These are phyloP conservation scores for Ophiostoma montium DNA, from an alignment of 2,329 filamentous ascomycete species.

Conservation along the genomic window DNA sequence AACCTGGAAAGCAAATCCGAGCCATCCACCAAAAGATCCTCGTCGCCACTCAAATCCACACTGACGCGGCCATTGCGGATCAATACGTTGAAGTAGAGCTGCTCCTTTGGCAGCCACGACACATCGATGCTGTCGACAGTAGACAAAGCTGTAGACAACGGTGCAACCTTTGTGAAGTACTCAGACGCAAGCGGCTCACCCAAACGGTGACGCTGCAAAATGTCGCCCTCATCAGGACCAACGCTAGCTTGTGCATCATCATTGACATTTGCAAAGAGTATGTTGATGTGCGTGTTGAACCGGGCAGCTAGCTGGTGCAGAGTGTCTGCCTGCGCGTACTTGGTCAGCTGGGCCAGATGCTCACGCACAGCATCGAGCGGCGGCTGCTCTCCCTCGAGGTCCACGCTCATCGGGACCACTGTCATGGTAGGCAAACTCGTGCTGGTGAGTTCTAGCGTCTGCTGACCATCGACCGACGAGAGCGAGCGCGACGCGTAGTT, in stretches of 20 bases:
- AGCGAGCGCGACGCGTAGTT: slow-evolving; percentile 11
- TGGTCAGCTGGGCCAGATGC: slow-evolving; percentile 11
- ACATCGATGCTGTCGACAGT: slow-evolving; percentile 7
- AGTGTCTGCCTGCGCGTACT: slow-evolving; percentile 11
- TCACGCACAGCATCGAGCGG: slow-evolving; percentile 3
- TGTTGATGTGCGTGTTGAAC: slow-evolving; percentile 12
- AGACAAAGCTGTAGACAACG: neutral
- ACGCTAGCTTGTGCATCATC: neutral
- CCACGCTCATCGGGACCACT: too few species aligned
- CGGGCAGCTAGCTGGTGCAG: slow-evolving; percentile 5
- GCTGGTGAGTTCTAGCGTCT: neutral
- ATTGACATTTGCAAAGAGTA: slow-evolving; percentile 5
- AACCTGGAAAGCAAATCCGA: too few species aligned
- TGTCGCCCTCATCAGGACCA: too few species aligned
- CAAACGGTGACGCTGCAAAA: slow-evolving; percentile 8
- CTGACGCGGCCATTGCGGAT: slow-evolving; percentile 6
- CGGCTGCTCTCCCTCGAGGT: too few species aligned
- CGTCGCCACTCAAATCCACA: slow-evolving; percentile 9
- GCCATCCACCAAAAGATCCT: slow-evolving; percentile 6
- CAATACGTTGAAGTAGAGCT: slow-evolving; percentile 12
- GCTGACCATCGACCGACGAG: slow-evolving; percentile 5
- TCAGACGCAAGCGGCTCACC: slow-evolving; percentile 11
- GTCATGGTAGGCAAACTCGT: too few species aligned
- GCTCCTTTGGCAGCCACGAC: slow-evolving; percentile 3
- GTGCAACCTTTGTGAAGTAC: slow-evolving; percentile 10